A percentile compares a stretch with the other conserved stretches of the same genome.
Conservation (phyloP, 148 eudicot genomes). For the Camellia granthamiana region DNA sequence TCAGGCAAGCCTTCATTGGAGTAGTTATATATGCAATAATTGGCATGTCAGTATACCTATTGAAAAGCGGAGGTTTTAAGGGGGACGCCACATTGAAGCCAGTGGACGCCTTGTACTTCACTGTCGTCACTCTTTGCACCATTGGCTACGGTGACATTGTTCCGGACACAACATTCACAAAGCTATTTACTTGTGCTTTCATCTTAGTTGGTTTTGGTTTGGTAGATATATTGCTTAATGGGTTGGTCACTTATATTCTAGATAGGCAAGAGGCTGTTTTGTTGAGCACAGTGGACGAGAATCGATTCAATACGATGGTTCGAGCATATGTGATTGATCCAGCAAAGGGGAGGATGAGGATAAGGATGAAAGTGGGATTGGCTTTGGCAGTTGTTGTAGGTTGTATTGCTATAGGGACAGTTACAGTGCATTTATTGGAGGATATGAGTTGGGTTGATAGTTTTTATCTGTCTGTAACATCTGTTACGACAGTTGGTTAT, state of each 20-base stretch:
- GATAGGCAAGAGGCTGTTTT: constrained; percentile 53
- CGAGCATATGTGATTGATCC: constrained; percentile 37
- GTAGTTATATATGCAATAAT: constrained; percentile 29
- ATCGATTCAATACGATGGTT: constrained; percentile 33
- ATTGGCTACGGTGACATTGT: constrained; percentile 64
- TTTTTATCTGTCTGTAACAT: constrained; percentile 64
- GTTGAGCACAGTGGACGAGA: constrained; percentile 37
- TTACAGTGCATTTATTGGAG: constrained; percentile 40
- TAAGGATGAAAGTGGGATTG: constrained; percentile 47
- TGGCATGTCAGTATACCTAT: constrained; percentile 29
- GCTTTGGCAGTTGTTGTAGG: constrained; percentile 50
- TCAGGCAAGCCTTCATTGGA: constrained; percentile 40
- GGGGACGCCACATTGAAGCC: constrained; percentile 30
- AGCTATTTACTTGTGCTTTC: constrained; percentile 51
- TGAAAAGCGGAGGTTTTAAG: constrained; percentile 24
- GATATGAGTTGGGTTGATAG: constrained; percentile 52
- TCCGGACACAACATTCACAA: constrained; percentile 44
- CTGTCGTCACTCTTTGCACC: constrained; percentile 56
- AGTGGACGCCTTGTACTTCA: constrained; percentile 55
- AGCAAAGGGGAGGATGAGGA: constrained; percentile 52
- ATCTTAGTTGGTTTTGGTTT: constrained; percentile 61
- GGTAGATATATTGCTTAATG: constrained; percentile 44
- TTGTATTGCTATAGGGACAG: constrained; percentile 46
- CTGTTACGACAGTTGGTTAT: constrained; percentile 73
- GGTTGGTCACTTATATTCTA: constrained; percentile 43